Conservation (phyloP, 305 asterid species). For the Fraxinus angustifolia region DNA sequence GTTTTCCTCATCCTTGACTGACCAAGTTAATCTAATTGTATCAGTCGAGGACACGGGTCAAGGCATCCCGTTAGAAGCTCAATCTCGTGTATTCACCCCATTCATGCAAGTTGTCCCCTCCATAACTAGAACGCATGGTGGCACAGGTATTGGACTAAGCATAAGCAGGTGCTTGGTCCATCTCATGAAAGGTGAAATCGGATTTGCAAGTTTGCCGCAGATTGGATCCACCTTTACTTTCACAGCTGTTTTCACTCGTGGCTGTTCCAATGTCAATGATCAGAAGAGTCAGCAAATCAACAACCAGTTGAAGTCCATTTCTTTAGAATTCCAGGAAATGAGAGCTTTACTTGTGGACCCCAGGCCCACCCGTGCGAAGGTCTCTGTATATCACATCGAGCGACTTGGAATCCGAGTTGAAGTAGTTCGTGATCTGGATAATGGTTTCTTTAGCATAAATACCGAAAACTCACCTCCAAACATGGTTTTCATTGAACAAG, state of each 20-base stretch:
- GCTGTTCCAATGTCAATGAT: constrained; percentile 31
- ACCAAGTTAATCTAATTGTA: constrained; percentile 59
- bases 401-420: constrained; percentile 76
- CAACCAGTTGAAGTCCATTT: constrained; percentile 29
- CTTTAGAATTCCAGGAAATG: constrained; percentile 67
- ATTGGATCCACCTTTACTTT: constrained; percentile 88
- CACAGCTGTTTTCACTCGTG: constrained; percentile 66
- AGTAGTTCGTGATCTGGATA: constrained; percentile 41
- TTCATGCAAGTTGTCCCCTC: constrained; percentile 98
- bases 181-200: constrained; percentile 98
- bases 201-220: constrained; percentile 66
- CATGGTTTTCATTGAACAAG: constrained; percentile 73
- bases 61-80: constrained; percentile 85
- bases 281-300: constrained; percentile 34
- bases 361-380: constrained; percentile 59
- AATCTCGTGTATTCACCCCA: constrained; percentile 76
- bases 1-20: constrained; percentile 32
- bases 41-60: constrained; percentile 96
- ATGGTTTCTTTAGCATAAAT: constrained; percentile 25
- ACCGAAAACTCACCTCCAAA: constrained; percentile 22
- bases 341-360: constrained; percentile 78
- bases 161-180: constrained; percentile 93
- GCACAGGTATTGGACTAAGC: constrained; percentile 95
- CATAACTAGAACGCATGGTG: constrained; percentile 83
- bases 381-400: constrained; percentile 72